Percentiles rank a stretch among this genome's conserved stretches.
phyloP scores from a whole-genome alignment of 495 filamentous ascomycete species.

The Penicillium simplicissimum region DNA sequence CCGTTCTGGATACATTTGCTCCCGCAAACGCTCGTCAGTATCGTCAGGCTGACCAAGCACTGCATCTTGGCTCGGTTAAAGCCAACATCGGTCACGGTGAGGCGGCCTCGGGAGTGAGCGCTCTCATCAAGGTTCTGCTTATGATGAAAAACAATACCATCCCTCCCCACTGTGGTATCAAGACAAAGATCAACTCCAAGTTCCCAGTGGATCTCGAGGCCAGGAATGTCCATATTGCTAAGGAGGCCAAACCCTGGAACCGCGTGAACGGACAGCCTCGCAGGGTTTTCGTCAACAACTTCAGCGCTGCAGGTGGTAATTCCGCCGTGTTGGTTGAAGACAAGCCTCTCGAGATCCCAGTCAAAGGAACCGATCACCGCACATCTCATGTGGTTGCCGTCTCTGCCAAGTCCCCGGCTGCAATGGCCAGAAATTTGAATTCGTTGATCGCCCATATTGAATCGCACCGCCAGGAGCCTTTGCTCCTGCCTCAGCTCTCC shows the following conservation, averaged over 20 bases:
- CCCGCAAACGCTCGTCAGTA: too few species aligned
- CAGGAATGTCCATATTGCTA: background rate
- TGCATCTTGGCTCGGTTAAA: constrained; percentile 39
- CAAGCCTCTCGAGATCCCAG: too few species aligned
- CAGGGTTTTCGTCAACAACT: constrained; percentile 35
- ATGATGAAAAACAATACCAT: constrained; percentile 11
- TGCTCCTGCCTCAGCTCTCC: constrained; percentile 42
- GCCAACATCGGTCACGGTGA: constrained; percentile 46
- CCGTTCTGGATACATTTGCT: constrained; percentile 21
- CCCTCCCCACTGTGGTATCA: constrained; percentile 37
- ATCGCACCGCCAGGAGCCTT: background rate
- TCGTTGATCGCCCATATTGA: background rate
- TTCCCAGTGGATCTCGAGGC: background rate
- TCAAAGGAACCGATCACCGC: too few species aligned
- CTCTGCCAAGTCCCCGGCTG: constrained; percentile 17
- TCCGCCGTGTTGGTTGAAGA: constrained; percentile 35
- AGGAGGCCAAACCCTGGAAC: too few species aligned
- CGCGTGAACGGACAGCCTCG: too few species aligned
- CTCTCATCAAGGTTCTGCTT: constrained; percentile 21
- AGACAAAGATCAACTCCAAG: constrained; percentile 41
- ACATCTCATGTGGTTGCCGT: constrained; percentile 21
- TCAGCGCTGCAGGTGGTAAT: constrained; percentile 38
- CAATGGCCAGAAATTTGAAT: constrained; percentile 5
- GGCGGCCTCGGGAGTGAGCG: constrained; percentile 32
- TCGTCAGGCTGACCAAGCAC: too few species aligned